Evolutionary conservation across 2,329 filamentous ascomycete species (phyloP).

Genomic region (Lasiodiplodia sp.): DNA sequence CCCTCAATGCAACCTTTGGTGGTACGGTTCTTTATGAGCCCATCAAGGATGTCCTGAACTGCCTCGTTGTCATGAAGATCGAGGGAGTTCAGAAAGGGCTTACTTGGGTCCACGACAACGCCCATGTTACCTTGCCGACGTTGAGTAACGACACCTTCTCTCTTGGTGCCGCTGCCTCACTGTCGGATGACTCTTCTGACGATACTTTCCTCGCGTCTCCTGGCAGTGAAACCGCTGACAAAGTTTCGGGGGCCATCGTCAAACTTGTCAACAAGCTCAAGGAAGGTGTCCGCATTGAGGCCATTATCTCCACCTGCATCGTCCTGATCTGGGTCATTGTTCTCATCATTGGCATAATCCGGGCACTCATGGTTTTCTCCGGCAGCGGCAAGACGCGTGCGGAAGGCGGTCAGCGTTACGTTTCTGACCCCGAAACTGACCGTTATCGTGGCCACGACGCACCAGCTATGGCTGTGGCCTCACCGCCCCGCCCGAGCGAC

Average conservation of each 20-base stretch:
- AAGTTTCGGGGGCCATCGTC: slow-evolving; percentile 78
- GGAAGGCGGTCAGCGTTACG: slow-evolving; percentile 62
- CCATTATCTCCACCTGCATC: slow-evolving; percentile 78
- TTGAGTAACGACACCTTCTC: slow-evolving; percentile 85
- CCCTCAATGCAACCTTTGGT: slow-evolving; percentile 80
- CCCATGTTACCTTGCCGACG: slow-evolving; percentile 79
- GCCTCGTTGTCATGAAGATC: slow-evolving; percentile 88
- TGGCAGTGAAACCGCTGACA: slow-evolving; percentile 75
- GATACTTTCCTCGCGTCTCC: slow-evolving; percentile 80
- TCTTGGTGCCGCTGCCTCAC: slow-evolving; percentile 70
- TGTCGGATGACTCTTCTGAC: slow-evolving; percentile 61
- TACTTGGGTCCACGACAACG: slow-evolving; percentile 92
- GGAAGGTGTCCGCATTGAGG: slow-evolving; percentile 75
- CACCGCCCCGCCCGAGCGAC: slow-evolving; percentile 27
- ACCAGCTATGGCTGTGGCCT: slow-evolving; percentile 9
- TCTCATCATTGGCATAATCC: slow-evolving; percentile 74
- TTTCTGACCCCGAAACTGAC: slow-evolving; percentile 38
- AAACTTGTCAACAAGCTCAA: slow-evolving; percentile 73
- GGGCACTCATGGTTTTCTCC: slow-evolving; percentile 69
- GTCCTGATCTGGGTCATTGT: slow-evolving; percentile 80
- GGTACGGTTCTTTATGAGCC: slow-evolving; percentile 81
- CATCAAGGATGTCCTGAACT: slow-evolving; percentile 80
- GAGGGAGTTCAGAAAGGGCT: slow-evolving; percentile 83
- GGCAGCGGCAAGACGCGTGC: slow-evolving; percentile 66
- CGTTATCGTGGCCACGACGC: slow-evolving; percentile 29